Percentiles rank a stretch among this genome's conserved stretches.
Conservation (phyloP, 306 rosid genomes). For the Malus orientalis region DNA sequence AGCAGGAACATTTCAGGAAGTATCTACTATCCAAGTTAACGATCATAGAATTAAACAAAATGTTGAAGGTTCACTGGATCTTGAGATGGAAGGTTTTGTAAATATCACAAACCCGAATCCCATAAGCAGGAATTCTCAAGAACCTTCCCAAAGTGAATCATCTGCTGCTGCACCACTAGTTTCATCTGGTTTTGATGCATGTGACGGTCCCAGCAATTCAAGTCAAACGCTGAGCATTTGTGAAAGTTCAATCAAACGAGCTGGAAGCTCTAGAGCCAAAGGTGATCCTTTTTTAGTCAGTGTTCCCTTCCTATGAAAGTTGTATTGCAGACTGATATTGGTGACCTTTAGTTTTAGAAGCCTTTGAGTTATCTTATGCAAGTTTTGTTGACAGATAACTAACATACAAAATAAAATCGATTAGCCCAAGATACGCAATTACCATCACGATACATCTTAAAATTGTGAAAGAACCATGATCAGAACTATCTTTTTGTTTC, state of each 20-base stretch:
- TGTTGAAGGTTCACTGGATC: constrained; percentile 44
- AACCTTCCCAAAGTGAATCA: constrained; percentile 91
- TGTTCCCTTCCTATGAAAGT: too few relatives aligned
- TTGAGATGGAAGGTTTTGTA: constrained; percentile 54
- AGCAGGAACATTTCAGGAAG: constrained; percentile 31
- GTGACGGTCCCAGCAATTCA: constrained; percentile 84
- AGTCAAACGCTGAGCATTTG: constrained; percentile 50
- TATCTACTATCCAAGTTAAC: constrained; percentile 36
- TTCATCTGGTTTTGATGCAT: constrained; percentile 78
- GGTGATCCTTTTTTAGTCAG: constrained; percentile 29
- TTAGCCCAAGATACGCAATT: too few relatives aligned
- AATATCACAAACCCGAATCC: constrained; percentile 47
- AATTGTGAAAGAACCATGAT: too few relatives aligned
- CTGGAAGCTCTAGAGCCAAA: constrained; percentile 55
- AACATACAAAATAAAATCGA: too few relatives aligned
- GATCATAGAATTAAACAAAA: constrained; percentile 33
- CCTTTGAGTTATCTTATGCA: too few relatives aligned
- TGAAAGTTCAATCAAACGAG: constrained; percentile 73
- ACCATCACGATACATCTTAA: too few relatives aligned
- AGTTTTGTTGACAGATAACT: too few relatives aligned
- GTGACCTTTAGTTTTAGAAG: too few relatives aligned
- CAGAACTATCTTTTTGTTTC: not conserved
- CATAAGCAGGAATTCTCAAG: constrained; percentile 50
- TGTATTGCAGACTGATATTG: too few relatives aligned
- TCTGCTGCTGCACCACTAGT: constrained; percentile 83